Conservation (phyloP, 371 early-diverging fungal species). For the Mortierella sp. region DNA sequence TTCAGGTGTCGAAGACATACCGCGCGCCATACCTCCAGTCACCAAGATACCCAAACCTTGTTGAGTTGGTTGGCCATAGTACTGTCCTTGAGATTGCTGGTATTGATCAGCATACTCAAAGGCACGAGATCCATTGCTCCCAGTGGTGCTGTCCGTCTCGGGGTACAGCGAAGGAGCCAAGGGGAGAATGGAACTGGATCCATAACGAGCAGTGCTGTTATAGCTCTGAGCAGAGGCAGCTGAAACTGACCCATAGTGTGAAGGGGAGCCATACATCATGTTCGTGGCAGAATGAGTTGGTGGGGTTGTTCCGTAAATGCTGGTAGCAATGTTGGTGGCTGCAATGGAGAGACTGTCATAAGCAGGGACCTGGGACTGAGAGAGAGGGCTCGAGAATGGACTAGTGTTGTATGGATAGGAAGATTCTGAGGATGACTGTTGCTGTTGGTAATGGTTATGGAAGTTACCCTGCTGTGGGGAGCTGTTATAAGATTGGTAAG, state of each 20-base stretch:
- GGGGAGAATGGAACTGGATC: slow-evolving; percentile 16
- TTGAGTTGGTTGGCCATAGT: slow-evolving; percentile 23
- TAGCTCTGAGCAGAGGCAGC: slow-evolving; percentile 16
- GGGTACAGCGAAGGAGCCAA: slow-evolving; percentile 29
- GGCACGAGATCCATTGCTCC: neutral
- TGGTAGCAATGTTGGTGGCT: slow-evolving; percentile 21
- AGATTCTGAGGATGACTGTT: slow-evolving; percentile 20
- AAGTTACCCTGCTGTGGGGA: slow-evolving; percentile 36
- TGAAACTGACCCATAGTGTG: slow-evolving; percentile 17
- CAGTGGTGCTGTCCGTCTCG: slow-evolving; percentile 25
- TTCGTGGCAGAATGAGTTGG: slow-evolving; percentile 16
- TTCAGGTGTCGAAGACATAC: slow-evolving; percentile 13
- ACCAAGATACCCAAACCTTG: slow-evolving; percentile 28
- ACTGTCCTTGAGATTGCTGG: slow-evolving; percentile 21
- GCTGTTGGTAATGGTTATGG: slow-evolving; percentile 36
- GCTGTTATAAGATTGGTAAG: slow-evolving; percentile 42
- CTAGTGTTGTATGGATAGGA: slow-evolving; percentile 37
- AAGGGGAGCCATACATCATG: slow-evolving; percentile 31
- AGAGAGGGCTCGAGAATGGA: slow-evolving; percentile 44
- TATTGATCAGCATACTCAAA: slow-evolving; percentile 35
- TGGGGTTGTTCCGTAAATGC: slow-evolving; percentile 26
- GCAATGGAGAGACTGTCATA: slow-evolving; percentile 31
- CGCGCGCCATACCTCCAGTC: slow-evolving; percentile 36
- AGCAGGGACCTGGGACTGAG: slow-evolving; percentile 18
- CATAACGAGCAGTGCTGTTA: slow-evolving; percentile 16